Percentiles rank a stretch among this genome's conserved stretches.
Conservation (phyloP, 1,284 basidiomycete species). For the Marasmius oreades region DNA sequence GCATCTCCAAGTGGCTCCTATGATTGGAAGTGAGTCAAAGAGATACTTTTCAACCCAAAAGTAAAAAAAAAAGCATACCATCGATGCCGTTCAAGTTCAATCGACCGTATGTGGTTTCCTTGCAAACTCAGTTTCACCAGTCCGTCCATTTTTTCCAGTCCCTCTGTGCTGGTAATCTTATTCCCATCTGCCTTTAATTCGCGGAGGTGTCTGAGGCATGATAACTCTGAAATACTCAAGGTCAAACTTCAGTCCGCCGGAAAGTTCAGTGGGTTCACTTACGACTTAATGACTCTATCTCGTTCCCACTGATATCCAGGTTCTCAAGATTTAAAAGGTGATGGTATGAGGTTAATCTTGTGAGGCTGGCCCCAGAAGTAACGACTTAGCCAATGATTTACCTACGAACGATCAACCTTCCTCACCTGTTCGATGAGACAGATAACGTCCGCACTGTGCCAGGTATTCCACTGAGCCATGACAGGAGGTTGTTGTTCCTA, state of each 20-base stretch:
- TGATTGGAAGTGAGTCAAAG: constrained; percentile 14
- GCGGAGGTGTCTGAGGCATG: constrained; percentile 79
- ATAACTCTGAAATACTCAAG: constrained; percentile 56
- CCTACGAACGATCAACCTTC: background rate
- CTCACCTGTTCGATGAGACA: constrained; percentile 73
- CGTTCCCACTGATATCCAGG: constrained; percentile 89
- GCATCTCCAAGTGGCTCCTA: constrained; percentile 78
- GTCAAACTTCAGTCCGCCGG: background rate
- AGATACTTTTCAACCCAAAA: background rate
- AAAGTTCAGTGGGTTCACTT: constrained; percentile 34
- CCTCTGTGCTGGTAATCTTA: constrained; percentile 72
- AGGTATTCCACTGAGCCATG: constrained; percentile 88
- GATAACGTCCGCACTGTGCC: constrained; percentile 75
- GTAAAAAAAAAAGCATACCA: constrained; percentile 55
- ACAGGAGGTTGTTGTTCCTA: constrained; percentile 79
- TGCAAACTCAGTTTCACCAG: constrained; percentile 83
- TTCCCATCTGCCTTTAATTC: constrained; percentile 90
- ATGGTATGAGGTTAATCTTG: constrained; percentile 84
- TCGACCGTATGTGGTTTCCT: constrained; percentile 65
- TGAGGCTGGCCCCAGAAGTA: constrained; percentile 48
- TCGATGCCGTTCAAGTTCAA: constrained; percentile 62
- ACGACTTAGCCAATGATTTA: constrained; percentile 7
- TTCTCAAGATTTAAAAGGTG: constrained; percentile 85
- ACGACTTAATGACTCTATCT: constrained; percentile 85
- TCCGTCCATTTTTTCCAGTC: constrained; percentile 75